Evolutionary conservation across 495 filamentous ascomycete species (phyloP), one percentile per base, ranked within the genome.

Genomic region (Tuber magnatum): DNA sequence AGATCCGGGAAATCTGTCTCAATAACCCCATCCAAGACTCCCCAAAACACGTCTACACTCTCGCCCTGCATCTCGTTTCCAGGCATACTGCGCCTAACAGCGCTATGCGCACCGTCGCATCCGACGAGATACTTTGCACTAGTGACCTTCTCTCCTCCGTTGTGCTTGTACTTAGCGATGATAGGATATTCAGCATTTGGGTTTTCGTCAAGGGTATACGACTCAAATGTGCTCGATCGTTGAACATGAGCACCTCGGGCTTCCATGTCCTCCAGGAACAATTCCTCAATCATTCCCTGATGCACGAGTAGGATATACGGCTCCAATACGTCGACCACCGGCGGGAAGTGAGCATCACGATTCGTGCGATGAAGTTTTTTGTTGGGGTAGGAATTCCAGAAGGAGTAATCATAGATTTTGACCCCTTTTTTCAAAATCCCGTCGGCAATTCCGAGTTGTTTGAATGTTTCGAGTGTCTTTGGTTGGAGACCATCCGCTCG

Each of bases 401-500:
- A 92, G 40, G 87, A 85, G 76, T 92, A 92, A 77, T 92, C 90
- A 81, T 90, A 91, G 28, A 92, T 87, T 40, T 87, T 88, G 24
- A 88, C 90, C 5, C 87, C 90, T 75, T 88, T 87, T 72, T 86
- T 86, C 68, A 92, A 79, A 48, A 92, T 78, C 6, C 87, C 84
- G 72, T 90, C 89, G 38, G 89, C 88, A n/a, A 93, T 84, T 28
- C 89, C 84, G 83, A 92, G 87, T 82, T 92, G 90, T 70, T 88
- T 87, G 75, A 94, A 85, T 14, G 92, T 89, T 80, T 93, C 92
- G 71, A 93, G 88, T 0, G 92, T 92, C 73, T 92, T 91, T 74
- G 91, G 91, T 76, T 93, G 91, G 73, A 94, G 88, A 48, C 92
- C 92, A 84, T 94, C 92, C 42, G 91, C 92, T 43, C 91, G 90